These are phyloP conservation scores for Hura crepitans DNA, from an alignment of 441 rosid species.

Conservation along the genomic window DNA sequence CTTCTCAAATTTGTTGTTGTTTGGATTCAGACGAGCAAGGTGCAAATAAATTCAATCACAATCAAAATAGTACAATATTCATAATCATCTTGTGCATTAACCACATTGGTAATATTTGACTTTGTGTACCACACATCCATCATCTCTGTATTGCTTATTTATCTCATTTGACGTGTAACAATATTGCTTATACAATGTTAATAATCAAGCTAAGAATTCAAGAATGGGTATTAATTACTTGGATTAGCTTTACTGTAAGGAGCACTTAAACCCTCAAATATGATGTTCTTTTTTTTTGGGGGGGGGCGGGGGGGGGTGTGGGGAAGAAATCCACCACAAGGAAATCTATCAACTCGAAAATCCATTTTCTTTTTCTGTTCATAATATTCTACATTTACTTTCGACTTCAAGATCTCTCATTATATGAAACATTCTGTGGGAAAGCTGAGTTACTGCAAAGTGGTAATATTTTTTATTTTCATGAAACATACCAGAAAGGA, in stretches of 20 bases:
- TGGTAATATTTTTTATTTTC: not conserved
- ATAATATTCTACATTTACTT: not conserved
- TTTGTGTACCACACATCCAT: not conserved
- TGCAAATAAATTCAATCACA: not conserved
- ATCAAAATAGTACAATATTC: not conserved
- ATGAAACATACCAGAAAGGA: conserved; percentile 62
- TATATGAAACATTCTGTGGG: not conserved
- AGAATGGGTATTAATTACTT: not conserved
- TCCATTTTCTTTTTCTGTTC: not conserved
- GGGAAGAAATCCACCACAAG: too few relatives aligned
- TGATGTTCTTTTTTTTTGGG: too few relatives aligned
- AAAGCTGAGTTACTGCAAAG: not conserved
- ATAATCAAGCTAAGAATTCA: not conserved
- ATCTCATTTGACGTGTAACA: not conserved
- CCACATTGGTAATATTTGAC: too few relatives aligned
- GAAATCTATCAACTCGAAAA: not conserved
- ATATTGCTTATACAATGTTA: not conserved
- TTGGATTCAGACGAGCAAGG: not conserved
- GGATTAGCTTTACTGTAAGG: too few relatives aligned
- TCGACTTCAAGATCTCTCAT: not conserved
- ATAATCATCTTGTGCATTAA: not conserved
- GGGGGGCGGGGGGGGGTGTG: too few relatives aligned
- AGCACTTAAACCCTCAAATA: too few relatives aligned
- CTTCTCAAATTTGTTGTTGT: not conserved
- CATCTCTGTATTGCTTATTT: not conserved